Base-by-base conservation (phyloP, 768 basidiomycete genomes). In the Boletus eberwhitei region DNA sequence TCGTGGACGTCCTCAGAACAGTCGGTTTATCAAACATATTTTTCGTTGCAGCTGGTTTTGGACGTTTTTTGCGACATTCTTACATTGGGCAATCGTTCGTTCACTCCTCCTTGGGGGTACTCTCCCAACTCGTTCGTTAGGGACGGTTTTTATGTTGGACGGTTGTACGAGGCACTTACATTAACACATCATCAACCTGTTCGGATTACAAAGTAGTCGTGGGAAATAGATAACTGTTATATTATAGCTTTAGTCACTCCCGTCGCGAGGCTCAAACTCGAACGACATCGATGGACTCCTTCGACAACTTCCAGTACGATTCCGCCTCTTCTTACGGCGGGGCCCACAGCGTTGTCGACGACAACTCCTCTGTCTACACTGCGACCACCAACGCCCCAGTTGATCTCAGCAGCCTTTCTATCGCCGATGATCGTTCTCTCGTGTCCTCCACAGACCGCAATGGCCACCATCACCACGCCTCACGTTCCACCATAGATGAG, bases 241-340 rank as follows among this genome's bases (percentile, higher is more conserved):
- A 51, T 60, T 41, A 36, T 61, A 51, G 48, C 37, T 19, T 39
- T 46, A 9, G 31, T 48, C 19, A 4, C 9, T 19, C 19, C 9
- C 24, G 5, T 5, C 11, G 5, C 26, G 7, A 31, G 26, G 22
- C 58, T 62, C 41, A 16, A 46, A 54, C 63, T 35, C 34, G 51
- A 63, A 72, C 61, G 51, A 55, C 68, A 62, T 60, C 54, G 59
- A 89, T 90, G 88, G 88, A 90, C 68, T 81, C 85, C 12, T 90
- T 90, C 64, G 88, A 90, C 70, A 90, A 90, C 65, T 90, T 89
- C 62, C 88, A 90, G 69, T 90, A 87, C 63, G 88, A 91, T 62
- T 86, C 88, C 19, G 84, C 87, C 26, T 91, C 89, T 6, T 86
- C 89, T 0, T 91, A 91, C 62, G 89, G 88, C 52, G 79, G 78